Percentiles rank a stretch among this genome's conserved stretches.
These are phyloP conservation scores for Yarrowia sp. DNA, from an alignment of 805 yeast genomes.

Conservation along the genomic window DNA sequence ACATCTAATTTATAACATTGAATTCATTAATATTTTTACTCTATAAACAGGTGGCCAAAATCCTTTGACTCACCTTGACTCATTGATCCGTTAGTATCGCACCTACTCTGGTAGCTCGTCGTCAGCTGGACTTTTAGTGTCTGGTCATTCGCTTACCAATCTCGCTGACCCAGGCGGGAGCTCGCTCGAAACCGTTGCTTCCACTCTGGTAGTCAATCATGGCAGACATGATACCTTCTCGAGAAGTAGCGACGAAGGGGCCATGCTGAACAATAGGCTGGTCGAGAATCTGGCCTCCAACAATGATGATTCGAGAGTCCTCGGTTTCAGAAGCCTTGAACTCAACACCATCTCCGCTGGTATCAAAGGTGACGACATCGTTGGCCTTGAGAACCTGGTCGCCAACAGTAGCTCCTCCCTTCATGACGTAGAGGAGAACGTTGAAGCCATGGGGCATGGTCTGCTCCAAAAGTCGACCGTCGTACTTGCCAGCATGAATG, in stretches of 20 bases:
- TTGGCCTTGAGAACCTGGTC: slow-evolving; percentile 55
- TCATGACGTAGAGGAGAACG: slow-evolving; percentile 69
- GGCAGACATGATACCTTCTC: slow-evolving; percentile 70
- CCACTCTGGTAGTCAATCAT: slow-evolving; percentile 70
- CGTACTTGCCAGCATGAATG: slow-evolving; percentile 52
- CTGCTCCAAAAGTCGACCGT: slow-evolving; percentile 71
- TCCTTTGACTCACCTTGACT: too few relatives aligned
- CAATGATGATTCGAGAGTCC: slow-evolving; percentile 64
- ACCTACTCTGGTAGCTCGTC: too few relatives aligned
- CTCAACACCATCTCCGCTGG: slow-evolving; percentile 67
- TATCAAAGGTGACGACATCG: slow-evolving; percentile 67
- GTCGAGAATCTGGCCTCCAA: slow-evolving; percentile 76
- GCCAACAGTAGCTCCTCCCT: slow-evolving; percentile 63
- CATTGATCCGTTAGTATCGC: too few relatives aligned
- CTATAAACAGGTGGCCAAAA: neutral
- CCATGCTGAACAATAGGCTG: slow-evolving; percentile 87
- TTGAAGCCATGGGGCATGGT: slow-evolving; percentile 66
- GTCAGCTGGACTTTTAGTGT: neutral
- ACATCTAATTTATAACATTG: neutral
- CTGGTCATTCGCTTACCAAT: slow-evolving; percentile 45
- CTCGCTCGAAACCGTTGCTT: slow-evolving; percentile 50
- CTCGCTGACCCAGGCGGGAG: slow-evolving; percentile 49
- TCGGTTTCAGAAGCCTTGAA: slow-evolving; percentile 59
- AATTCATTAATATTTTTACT: neutral
- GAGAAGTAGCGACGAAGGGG: slow-evolving; percentile 82